Evolutionary conservation across 306 rosid species (phyloP).

Genomic region (Rosa rugosa): DNA sequence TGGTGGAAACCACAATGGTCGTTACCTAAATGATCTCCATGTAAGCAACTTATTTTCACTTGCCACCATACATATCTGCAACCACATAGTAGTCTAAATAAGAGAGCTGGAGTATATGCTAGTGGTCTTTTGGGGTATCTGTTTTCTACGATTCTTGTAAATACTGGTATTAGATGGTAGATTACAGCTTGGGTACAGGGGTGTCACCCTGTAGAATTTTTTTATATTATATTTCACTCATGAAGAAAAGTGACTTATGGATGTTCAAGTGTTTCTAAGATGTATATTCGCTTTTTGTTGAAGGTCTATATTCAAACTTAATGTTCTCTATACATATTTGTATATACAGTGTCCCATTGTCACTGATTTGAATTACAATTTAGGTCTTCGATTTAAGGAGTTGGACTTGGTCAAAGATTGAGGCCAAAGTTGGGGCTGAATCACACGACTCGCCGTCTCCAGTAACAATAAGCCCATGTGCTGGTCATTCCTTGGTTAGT

Average conservation of each 20-base stretch:
- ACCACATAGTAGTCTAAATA: slow-evolving; percentile 5
- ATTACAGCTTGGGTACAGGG: background rate
- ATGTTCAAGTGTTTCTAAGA: background rate
- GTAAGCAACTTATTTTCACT: slow-evolving; percentile 50
- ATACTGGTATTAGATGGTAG: background rate
- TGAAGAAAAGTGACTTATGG: background rate
- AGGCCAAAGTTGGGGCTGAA: slow-evolving; percentile 54
- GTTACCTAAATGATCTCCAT: slow-evolving; percentile 85
- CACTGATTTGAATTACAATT: slow-evolving; percentile 13
- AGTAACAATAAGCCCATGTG: slow-evolving; percentile 57
- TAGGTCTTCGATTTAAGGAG: slow-evolving; percentile 91
- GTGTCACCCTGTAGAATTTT: background rate
- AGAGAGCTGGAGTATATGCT: background rate
- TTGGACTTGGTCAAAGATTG: slow-evolving; percentile 87
- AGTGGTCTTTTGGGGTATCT: background rate
- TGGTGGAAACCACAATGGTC: slow-evolving; percentile 99
- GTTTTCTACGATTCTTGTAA: background rate
- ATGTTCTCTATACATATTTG: background rate
- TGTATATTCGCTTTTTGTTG: background rate
- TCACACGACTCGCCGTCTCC: slow-evolving; percentile 48
- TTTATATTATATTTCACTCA: background rate
- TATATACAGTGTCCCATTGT: background rate
- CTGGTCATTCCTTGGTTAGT: slow-evolving; percentile 97
- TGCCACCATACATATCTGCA: slow-evolving; percentile 9
- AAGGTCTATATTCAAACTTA: background rate